Evolutionary conservation across 441 rosid species (phyloP).

Genomic region (Brassica balearica): DNA sequence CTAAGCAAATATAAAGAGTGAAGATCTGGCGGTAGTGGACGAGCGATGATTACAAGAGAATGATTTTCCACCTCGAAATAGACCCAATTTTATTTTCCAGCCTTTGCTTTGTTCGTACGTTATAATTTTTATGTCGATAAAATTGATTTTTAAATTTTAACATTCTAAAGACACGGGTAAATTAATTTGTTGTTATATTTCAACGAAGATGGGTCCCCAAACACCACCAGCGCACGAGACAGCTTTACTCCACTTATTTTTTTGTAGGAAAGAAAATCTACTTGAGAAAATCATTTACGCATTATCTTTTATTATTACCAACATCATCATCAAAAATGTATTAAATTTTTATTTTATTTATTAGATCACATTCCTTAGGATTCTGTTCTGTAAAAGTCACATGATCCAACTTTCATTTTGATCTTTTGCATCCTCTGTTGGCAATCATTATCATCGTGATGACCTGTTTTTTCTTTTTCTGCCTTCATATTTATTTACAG

Average conservation of each 20-base stretch:
- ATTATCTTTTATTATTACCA: conserved; percentile 39
- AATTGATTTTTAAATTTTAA: neutral
- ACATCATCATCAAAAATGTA: conserved; percentile 32
- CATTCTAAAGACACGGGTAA: conserved; percentile 22
- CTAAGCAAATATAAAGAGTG: conserved; percentile 22
- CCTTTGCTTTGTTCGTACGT: conserved; percentile 59
- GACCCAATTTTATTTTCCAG: conserved; percentile 25
- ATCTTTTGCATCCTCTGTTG: conserved; percentile 31
- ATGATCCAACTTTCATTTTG: conserved; percentile 45
- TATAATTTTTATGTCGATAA: conserved; percentile 38
- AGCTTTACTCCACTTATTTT: conserved; percentile 49
- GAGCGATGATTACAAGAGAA: conserved; percentile 46
- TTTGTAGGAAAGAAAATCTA: neutral
- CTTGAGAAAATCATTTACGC: conserved; percentile 15
- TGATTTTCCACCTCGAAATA: conserved; percentile 43
- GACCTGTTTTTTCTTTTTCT: neutral
- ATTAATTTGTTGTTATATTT: conserved; percentile 16
- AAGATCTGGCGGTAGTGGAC: conserved; percentile 36
- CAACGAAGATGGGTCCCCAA: conserved; percentile 44
- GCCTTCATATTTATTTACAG: neutral
- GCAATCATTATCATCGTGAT: conserved; percentile 43
- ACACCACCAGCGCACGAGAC: conserved; percentile 46
- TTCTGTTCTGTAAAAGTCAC: conserved; percentile 56
- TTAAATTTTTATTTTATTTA: conserved; percentile 7
- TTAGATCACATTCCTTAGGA: conserved; percentile 53